These are phyloP conservation scores for Yamadazyma philogaea DNA, from an alignment of 805 yeast genomes.

Conservation along the genomic window DNA sequence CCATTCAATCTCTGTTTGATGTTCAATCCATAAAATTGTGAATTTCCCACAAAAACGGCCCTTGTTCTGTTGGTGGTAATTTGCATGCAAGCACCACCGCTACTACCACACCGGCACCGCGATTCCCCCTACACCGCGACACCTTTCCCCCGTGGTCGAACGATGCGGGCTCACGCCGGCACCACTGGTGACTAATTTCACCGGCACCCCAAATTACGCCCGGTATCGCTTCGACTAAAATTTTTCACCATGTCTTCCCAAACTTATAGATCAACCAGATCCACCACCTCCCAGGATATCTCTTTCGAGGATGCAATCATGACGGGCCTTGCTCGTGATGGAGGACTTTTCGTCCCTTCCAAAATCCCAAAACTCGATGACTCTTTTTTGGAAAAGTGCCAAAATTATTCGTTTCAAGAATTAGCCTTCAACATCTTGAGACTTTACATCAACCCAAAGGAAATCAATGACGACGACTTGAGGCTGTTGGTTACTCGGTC, in stretches of 20 bases:
- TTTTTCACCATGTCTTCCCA: slow-evolving; percentile 36
- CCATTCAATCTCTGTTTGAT: too few species aligned
- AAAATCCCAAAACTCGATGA: slow-evolving; percentile 65
- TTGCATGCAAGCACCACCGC: too few species aligned
- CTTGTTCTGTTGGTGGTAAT: too few species aligned
- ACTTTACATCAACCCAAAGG: slow-evolving; percentile 66
- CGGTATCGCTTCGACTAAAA: slow-evolving; percentile 6
- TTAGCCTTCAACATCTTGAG: slow-evolving; percentile 85
- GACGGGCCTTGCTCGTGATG: slow-evolving; percentile 93
- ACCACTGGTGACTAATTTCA: too few species aligned
- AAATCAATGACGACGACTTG: slow-evolving; percentile 72
- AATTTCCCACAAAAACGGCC: too few species aligned
- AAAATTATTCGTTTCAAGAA: slow-evolving; percentile 72
- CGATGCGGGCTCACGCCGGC: too few species aligned
- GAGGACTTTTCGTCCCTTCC: slow-evolving; percentile 91
- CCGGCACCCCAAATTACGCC: too few species aligned
- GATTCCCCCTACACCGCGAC: too few species aligned
- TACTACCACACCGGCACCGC: too few species aligned
- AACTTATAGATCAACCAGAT: slow-evolving; percentile 79
- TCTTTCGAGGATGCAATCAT: slow-evolving; percentile 81
- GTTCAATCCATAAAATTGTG: too few species aligned
- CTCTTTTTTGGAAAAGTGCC: slow-evolving; percentile 64
- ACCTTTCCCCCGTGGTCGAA: too few species aligned
- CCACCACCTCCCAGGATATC: slow-evolving; percentile 46
- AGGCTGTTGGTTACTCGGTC: slow-evolving; percentile 61